Percentiles rank a stretch among this genome's conserved stretches.
phyloP scores from a whole-genome alignment of 108 stramenopile species.

The Cyclotella sp. region DNA sequence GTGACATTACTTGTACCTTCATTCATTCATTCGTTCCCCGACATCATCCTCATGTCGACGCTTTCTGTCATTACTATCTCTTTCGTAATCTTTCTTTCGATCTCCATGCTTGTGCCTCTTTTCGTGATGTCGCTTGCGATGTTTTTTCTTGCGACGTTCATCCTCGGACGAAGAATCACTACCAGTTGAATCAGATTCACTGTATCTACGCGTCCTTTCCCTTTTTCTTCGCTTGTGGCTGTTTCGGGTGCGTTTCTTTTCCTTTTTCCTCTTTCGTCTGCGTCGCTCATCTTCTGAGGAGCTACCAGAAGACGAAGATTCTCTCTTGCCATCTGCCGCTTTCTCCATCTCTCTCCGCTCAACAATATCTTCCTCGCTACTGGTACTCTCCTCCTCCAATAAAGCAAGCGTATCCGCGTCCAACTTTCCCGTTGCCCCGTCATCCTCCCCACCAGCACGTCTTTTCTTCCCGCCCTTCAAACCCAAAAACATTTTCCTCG shows the following conservation, averaged over 20 bases:
- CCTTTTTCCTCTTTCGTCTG: constrained; percentile 37
- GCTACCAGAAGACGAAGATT: constrained; percentile 22
- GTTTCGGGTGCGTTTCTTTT: constrained; percentile 46
- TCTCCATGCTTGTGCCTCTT: constrained; percentile 26
- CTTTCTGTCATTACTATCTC: constrained; percentile 22
- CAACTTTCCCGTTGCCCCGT: constrained; percentile 25
- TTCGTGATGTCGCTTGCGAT: constrained; percentile 28
- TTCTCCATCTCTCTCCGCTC: constrained; percentile 16
- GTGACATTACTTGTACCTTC: not conserved
- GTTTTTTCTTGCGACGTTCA: constrained; percentile 34
- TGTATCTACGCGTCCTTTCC: constrained; percentile 35
- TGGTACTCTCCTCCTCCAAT: constrained; percentile 72
- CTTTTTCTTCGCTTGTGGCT: constrained; percentile 36
- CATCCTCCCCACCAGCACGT: constrained; percentile 28
- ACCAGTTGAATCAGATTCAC: constrained; percentile 31
- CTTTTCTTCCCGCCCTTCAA: constrained; percentile 81
- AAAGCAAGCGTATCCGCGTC: constrained; percentile 45
- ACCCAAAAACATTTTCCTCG: constrained; percentile 78
- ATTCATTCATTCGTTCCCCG: not conserved
- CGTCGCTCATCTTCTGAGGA: constrained; percentile 40
- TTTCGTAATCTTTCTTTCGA: constrained; percentile 32
- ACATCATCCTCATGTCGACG: constrained; percentile 30
- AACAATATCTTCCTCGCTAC: constrained; percentile 85
- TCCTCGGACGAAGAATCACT: constrained; percentile 41
- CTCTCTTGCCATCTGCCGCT: constrained; percentile 4